Evolutionary conservation across 2,329 filamentous ascomycete genomes (phyloP), one percentile per base, ranked within the genome.

Genomic region (Curvularia sp.): DNA sequence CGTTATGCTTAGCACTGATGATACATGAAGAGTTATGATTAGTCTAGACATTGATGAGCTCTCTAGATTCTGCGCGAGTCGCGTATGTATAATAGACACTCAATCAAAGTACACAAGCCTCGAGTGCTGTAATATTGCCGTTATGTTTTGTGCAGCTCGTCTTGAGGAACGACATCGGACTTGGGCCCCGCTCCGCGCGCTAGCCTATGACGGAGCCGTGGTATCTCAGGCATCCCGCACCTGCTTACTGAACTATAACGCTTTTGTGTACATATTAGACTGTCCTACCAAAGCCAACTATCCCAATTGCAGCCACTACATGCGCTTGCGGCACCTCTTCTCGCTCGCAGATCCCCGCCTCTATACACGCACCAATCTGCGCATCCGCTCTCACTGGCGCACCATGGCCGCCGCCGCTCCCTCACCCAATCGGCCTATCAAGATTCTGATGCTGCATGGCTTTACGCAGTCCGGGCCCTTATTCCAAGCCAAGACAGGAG

Each of bases 381-480:
- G 39, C 49, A 58, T 57, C 28, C 63, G 67, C 55, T 49, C 59
- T 46, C 66, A 59, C 59, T 60, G 59, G 53, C 66, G 55, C 69
- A 74, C 56, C 54, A 78, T 77, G 74, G 59, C 71, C 43, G 57
- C 67, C 55, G 60, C 68, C 53, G 60, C 67, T 12, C 69, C 72
- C 10, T 65, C 71, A 1, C 74, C 75, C 15, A 63, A 65, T 12
- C 70, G 67, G 13, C 74, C 75, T 32, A 74, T 83, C 59, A 79
- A 79, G 49, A 75, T 83, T 59, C 75, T 83, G 58, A 82, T 82
- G 80, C 78, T 83, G 12, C 81, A 83, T 69, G 90, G 94, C 77
- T 97, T 88, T 84, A 97, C 94, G 7, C 94, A 98, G 82, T 96
- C 91, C 27, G 93, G 93, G 3, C 78, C 88, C 3, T 82, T 93